Base-by-base conservation (phyloP, 345 rosid genomes). In the Microcos paniculata region DNA sequence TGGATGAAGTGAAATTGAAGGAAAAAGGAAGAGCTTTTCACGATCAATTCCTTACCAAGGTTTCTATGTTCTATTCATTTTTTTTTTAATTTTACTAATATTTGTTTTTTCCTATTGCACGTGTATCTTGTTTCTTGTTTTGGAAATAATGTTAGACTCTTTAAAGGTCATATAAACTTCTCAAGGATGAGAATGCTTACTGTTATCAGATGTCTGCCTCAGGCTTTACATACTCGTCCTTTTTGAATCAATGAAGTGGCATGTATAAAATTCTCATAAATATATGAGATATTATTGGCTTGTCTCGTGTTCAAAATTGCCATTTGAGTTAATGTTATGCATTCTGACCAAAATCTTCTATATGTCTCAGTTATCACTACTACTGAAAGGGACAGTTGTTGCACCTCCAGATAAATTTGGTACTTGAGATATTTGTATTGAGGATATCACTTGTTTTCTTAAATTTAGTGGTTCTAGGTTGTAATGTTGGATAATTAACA, bases 361-460 rank as follows among this genome's bases (percentile, higher is more conserved):
- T 78, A 38, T 53, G 72, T 46, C 71, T 72, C 90, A 94, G 97
- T 82, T 94, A 84, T 94, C 97, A 0, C 79, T 92, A 85, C 86
- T 94, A 61, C 73, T 94, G 83, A 91, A 94, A 90, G 97, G 98
- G 79, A 90, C 98, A 67, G 97, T 92, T 70, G 96, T 94, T 80
- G 97, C 98, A 33, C 97, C 98, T 88, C 97, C 97, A 0, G 98
- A 94, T 83, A 94, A 94, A 84, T 94, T 91, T 88, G 98, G 98
- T 94, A 88, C 61, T 51, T 52, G 11, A 70, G 30, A 70, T 59
- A 45, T 42, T 57, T 55, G 21, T 56, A n/a, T 35, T 51, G 62
- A 33, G 64, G 63, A 35, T 68, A 59, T 66, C 77, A 57, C 76
- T 43, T 62, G 6, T 43, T 43, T 65, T 62, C 71, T 55, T 42